Evolutionary conservation across 2,329 filamentous ascomycete species (phyloP).

Genomic region (Sarocladium brachiariae): DNA sequence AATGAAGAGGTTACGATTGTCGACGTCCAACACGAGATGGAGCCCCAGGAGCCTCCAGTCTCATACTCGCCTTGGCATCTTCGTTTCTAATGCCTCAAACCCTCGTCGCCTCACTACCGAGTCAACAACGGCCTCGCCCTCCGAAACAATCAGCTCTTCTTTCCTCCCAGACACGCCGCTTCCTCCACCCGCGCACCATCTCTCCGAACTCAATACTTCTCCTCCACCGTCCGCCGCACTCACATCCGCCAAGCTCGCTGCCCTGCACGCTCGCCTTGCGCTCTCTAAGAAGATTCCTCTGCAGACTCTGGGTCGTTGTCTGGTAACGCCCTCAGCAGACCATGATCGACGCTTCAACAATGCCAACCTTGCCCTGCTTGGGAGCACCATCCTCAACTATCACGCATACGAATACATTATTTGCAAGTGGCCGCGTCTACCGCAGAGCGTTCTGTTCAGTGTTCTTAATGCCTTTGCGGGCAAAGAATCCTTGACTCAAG

Average conservation of each 20-base stretch:
- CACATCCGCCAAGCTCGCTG: slow-evolving; percentile 80
- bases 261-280: slow-evolving; percentile 81
- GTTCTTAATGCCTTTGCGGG: slow-evolving; percentile 82
- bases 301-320: slow-evolving; percentile 75
- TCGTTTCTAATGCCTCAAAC: background rate
- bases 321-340: slow-evolving; percentile 83
- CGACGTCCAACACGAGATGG: slow-evolving; percentile 25
- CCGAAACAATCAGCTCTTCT: slow-evolving; percentile 57
- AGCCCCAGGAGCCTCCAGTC: background rate
- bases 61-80: slow-evolving; percentile 1
- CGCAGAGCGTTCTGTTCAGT: slow-evolving; percentile 79
- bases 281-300: slow-evolving; percentile 77
- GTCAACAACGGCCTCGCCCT: slow-evolving; percentile 38
- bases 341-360: slow-evolving; percentile 80
- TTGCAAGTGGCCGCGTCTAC: slow-evolving; percentile 83
- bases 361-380: slow-evolving; percentile 70
- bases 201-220: slow-evolving; percentile 49
- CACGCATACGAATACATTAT: slow-evolving; percentile 84
- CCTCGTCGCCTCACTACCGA: slow-evolving; percentile 3
- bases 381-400: slow-evolving; percentile 77
- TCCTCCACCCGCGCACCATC: slow-evolving; percentile 60
- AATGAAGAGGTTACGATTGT: slow-evolving; percentile 37
- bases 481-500: slow-evolving; percentile 61
- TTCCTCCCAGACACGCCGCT: slow-evolving; percentile 93
- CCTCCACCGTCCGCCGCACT: slow-evolving; percentile 61